Percentiles rank a stretch among this genome's conserved stretches.
Evolutionary conservation across 768 basidiomycete species (phyloP).

Genomic region (Pisolithus orientalis): DNA sequence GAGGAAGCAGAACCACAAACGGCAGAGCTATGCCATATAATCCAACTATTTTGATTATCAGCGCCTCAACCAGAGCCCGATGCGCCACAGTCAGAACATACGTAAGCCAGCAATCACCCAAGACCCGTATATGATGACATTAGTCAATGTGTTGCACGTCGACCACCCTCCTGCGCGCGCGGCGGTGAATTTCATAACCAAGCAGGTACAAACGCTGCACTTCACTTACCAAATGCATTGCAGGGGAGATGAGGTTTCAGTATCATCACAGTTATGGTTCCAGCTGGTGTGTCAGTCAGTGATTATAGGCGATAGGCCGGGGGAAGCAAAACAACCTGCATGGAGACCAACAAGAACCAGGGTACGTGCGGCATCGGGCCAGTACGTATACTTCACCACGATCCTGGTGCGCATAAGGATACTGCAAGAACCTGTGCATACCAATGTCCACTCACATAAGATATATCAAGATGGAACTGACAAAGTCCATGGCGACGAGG

Average conservation of each 20-base stretch:
- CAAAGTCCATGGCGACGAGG: constrained; percentile 24
- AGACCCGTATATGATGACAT: constrained; percentile 24
- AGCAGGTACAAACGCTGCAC: neutral
- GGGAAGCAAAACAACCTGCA: constrained; percentile 3
- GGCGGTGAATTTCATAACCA: neutral
- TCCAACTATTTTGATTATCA: constrained; percentile 2
- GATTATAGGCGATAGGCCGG: neutral
- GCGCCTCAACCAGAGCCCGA: neutral
- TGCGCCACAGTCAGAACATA: constrained; percentile 17
- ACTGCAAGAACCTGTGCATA: neutral
- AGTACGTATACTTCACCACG: constrained; percentile 33
- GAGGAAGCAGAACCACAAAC: constrained; percentile 1
- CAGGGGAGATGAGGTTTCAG: constrained; percentile 30
- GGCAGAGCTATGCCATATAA: constrained; percentile 4
- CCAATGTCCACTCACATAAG: constrained; percentile 27
- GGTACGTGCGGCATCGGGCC: constrained; percentile 32
- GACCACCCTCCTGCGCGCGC: constrained; percentile 19
- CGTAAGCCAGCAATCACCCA: constrained; percentile 30
- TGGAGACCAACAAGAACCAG: constrained; percentile 20
- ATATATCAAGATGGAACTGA: constrained; percentile 30
- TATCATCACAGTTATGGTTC: constrained; percentile 26
- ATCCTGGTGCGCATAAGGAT: constrained; percentile 22
- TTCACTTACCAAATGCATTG: constrained; percentile 24
- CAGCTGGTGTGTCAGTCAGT: constrained; percentile 8
- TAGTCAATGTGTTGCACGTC: constrained; percentile 26